Percentiles rank a stretch among this genome's conserved stretches.
Evolutionary conservation across 768 basidiomycete species (phyloP).

Genomic region (Trametes elegans): DNA sequence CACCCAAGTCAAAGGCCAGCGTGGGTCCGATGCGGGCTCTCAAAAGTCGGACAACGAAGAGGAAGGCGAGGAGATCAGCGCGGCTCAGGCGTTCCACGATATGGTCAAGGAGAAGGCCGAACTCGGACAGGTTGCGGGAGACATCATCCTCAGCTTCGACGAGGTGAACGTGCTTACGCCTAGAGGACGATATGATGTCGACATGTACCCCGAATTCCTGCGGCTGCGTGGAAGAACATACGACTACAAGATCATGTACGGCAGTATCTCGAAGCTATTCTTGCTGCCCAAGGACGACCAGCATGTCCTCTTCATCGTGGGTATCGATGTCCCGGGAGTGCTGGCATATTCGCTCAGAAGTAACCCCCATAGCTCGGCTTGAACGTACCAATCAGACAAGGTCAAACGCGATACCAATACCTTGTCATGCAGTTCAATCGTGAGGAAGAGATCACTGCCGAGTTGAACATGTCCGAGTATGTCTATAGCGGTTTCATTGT

Average conservation of each 20-base stretch:
- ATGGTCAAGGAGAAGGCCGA: constrained; percentile 95
- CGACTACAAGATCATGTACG: constrained; percentile 96
- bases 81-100: constrained; percentile 97
- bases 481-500: constrained; percentile 28
- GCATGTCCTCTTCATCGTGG: constrained; percentile 91
- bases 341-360: neutral
- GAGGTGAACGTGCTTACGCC: constrained; percentile 95
- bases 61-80: constrained; percentile 68
- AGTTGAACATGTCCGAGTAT: constrained; percentile 89
- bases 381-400: constrained; percentile 93
- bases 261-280: constrained; percentile 85
- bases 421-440: constrained; percentile 97
- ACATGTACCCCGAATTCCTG: constrained; percentile 95
- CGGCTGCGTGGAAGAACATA: constrained; percentile 98
- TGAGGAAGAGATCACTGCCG: constrained; percentile 95
- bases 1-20: constrained; percentile 51
- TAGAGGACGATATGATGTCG: constrained; percentile 95
- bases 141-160: constrained; percentile 91
- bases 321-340: neutral
- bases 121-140: constrained; percentile 87
- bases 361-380: constrained; percentile 67
- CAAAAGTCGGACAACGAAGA: constrained; percentile 69
- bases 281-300: constrained; percentile 95
- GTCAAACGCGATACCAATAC: constrained; percentile 97
- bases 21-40: constrained; percentile 70